Base-by-base conservation (phyloP, 2,329 filamentous ascomycete genomes). In the Stemphylium vesicarium region DNA sequence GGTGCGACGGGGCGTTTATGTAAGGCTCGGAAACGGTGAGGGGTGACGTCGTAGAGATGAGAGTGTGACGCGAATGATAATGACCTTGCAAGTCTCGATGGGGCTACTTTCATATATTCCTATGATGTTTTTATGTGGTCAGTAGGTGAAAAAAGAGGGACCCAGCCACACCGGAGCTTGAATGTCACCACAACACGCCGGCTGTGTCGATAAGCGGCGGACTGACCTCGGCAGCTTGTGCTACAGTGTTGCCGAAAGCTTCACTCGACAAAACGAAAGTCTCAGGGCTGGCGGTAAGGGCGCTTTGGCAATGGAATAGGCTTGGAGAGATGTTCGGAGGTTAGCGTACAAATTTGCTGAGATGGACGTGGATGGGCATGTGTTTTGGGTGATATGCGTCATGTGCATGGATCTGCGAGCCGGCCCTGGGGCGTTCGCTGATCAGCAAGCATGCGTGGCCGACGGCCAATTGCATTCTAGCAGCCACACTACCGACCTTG, bases 161-260 rank as follows among this genome's bases (percentile, higher is more conserved):
- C 46, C 40, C 53, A 61, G 65, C 62, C 56, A 59, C 62, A 64
- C 57, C 54, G 69, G 64, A 60, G 66, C 59, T 62, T 57, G 52
- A 46, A 49, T 53, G 41, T 58, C 54, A 38, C 10, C 53, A 53
- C 48, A 41, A 59, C 49, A 53, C 50, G 63, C 61, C 51, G 43
- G 50, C 52, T 40, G 64, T 65, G 57, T 62, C 43, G 35, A 52
- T 35, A 40, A 62, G 53, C 54, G 56, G 54, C 64, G 51, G 56
- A 60, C 54, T 58, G 66, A 61, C 72, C 72, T 72, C 70, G 72
- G 72, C 60, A 71, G 62, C 69, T 65, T 67, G 70, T 74, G 71
- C 72, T 60, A 53, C 69, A 65, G 68, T 61, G 55, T 66, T 44
- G 53, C 65, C 67, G 66, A 66, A 50, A 55, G 52, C 33, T 56